Evolutionary conservation across 768 basidiomycete species (phyloP).

Genomic region (Mycena indigotica): DNA sequence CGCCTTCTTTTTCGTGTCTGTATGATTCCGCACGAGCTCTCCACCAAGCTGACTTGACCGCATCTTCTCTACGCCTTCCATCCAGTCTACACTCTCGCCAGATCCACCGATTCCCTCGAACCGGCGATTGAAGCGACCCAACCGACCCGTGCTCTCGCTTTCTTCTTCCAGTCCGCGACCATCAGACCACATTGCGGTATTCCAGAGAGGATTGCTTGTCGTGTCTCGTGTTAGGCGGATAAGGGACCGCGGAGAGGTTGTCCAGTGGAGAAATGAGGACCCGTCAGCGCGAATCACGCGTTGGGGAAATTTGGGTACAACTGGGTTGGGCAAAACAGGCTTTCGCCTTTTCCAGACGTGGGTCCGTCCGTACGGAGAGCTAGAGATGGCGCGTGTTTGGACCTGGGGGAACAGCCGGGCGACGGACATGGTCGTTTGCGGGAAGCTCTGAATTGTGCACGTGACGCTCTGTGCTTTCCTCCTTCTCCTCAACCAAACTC

Average conservation of each 20-base stretch:
- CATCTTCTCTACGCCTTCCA: constrained; percentile 30
- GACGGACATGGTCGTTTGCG: neutral
- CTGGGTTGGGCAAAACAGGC: constrained; percentile 73
- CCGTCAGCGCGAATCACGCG: constrained; percentile 86
- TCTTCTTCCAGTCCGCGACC: constrained; percentile 66
- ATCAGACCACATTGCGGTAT: constrained; percentile 58
- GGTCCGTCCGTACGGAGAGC: constrained; percentile 80
- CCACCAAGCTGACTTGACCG: constrained; percentile 5
- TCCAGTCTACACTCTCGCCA: constrained; percentile 37
- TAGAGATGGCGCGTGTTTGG: constrained; percentile 53
- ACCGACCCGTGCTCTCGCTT: constrained; percentile 68
- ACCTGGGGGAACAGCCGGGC: neutral
- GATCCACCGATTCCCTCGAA: constrained; percentile 57
- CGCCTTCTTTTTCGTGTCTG: constrained; percentile 10
- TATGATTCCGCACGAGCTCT: constrained; percentile 10
- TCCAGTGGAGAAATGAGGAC: constrained; percentile 84
- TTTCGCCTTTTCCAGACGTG: constrained; percentile 77
- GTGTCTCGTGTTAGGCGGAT: constrained; percentile 84
- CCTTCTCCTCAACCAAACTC: neutral
- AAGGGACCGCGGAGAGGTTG: constrained; percentile 80
- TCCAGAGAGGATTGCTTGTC: constrained; percentile 88
- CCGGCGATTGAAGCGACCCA: constrained; percentile 77
- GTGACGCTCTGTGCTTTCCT: constrained; percentile 5
- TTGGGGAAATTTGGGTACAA: constrained; percentile 86
- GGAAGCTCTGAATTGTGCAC: neutral